Conservation (phyloP, 176 grass and related monocot species). For the Lolium multiflorum region DNA sequence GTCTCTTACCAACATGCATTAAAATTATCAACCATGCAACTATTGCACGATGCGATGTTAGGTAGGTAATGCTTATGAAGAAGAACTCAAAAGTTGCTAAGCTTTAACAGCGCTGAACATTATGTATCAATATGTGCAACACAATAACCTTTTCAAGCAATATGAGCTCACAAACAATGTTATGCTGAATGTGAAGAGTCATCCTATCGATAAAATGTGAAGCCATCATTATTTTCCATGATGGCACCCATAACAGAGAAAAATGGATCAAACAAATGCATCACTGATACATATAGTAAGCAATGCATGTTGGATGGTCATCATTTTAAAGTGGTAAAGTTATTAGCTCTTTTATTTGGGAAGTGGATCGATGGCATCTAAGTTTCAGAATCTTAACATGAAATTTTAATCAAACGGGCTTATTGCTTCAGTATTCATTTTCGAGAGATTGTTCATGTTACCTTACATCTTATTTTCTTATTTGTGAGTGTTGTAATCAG, state of each 20-base stretch:
- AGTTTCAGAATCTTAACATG: no score
- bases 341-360: no score
- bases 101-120: neutral
- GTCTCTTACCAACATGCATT: slow-evolving; percentile 12
- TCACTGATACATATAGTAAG: neutral
- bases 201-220: slow-evolving; percentile 6
- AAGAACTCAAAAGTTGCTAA: neutral
- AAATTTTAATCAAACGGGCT: no score
- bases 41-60: neutral
- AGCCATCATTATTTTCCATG: slow-evolving; percentile 23
- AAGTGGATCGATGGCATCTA: no score
- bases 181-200: neutral
- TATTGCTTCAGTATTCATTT: no score
- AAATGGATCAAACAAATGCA: slow-evolving; percentile 4
- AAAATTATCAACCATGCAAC: slow-evolving; percentile 18
- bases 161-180: neutral
- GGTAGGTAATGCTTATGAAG: slow-evolving; percentile 13
- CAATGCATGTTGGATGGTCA: no score
- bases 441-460: no score
- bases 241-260: slow-evolving; percentile 13
- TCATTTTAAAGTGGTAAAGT: no score
- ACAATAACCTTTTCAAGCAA: slow-evolving; percentile 1
- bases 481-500: no score
- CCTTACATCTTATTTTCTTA: no score
- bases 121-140: neutral